phyloP scores from a whole-genome alignment of 2,329 filamentous ascomycete species.

The Alternaria metachromatica region DNA sequence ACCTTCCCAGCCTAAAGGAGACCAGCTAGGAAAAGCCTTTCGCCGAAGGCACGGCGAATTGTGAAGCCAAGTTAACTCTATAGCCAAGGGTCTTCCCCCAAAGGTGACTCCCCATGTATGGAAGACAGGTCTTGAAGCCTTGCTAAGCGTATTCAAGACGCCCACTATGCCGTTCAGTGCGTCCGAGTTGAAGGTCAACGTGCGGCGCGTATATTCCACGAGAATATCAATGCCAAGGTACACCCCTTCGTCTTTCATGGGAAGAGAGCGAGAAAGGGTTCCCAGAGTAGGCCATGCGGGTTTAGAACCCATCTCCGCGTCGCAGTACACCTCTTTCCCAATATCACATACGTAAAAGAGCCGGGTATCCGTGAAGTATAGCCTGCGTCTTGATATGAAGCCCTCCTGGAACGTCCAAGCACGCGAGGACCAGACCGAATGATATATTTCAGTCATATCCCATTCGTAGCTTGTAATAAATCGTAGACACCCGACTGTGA shows the following conservation, averaged over 20 bases:
- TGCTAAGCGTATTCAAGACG: neutral
- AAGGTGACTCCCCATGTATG: neutral
- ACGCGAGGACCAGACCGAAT: neutral
- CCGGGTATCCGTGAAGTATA: neutral
- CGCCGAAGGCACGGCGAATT: fast-evolving
- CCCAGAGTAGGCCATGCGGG: too few relatives aligned
- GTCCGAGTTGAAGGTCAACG: neutral
- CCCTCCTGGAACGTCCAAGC: neutral
- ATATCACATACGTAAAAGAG: fast-evolving
- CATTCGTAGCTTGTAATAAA: neutral
- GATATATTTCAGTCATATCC: neutral
- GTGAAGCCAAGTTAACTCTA: neutral
- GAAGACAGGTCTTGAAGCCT: neutral
- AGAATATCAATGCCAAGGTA: too few relatives aligned
- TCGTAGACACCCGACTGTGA: neutral
- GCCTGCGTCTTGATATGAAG: neutral
- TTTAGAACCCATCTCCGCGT: neutral
- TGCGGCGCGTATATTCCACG: neutral
- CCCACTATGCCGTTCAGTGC: neutral
- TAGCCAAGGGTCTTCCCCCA: neutral
- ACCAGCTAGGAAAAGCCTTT: neutral
- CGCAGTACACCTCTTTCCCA: fast-evolving
- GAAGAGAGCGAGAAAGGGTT: too few relatives aligned
- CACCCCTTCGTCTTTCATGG: too few relatives aligned
- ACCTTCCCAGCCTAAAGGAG: neutral